phyloP scores from a whole-genome alignment of 441 rosid species.

The Erodium trifolium region DNA sequence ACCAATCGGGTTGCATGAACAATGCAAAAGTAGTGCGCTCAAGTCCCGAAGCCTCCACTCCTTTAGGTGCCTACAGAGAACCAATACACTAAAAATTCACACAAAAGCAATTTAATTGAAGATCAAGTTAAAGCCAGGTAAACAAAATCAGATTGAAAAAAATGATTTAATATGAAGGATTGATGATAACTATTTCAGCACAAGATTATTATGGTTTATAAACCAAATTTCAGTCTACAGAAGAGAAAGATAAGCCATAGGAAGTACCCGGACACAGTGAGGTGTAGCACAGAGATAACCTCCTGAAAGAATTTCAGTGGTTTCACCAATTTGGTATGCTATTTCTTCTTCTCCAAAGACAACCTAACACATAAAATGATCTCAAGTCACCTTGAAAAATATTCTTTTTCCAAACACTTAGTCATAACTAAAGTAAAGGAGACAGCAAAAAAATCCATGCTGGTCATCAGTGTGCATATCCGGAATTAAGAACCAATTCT shows the following conservation, averaged over 20 bases:
- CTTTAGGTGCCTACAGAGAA: constrained; percentile 62
- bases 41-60: constrained; percentile 53
- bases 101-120: neutral
- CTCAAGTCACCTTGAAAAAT: neutral
- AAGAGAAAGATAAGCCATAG: constrained; percentile 2
- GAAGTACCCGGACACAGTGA: constrained; percentile 77
- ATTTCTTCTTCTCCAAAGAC: constrained; percentile 74
- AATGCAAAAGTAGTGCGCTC: constrained; percentile 87
- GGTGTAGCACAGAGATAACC: constrained; percentile 95
- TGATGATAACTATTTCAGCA: neutral
- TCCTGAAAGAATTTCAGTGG: constrained; percentile 62
- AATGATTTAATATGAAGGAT: no score
- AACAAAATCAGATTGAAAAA: neutral
- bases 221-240: neutral
- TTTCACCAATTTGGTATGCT: constrained; percentile 96
- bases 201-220: neutral
- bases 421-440: neutral
- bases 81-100: neutral
- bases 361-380: constrained; percentile 37
- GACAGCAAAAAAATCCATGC: neutral
- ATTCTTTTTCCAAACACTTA: neutral
- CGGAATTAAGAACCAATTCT: neutral
- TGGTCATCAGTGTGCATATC: neutral
- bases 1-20: constrained; percentile 98
- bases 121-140: neutral